These are phyloP conservation scores for Clonostachys chloroleuca DNA, from an alignment of 2,329 filamentous ascomycete genomes.

Conservation along the genomic window DNA sequence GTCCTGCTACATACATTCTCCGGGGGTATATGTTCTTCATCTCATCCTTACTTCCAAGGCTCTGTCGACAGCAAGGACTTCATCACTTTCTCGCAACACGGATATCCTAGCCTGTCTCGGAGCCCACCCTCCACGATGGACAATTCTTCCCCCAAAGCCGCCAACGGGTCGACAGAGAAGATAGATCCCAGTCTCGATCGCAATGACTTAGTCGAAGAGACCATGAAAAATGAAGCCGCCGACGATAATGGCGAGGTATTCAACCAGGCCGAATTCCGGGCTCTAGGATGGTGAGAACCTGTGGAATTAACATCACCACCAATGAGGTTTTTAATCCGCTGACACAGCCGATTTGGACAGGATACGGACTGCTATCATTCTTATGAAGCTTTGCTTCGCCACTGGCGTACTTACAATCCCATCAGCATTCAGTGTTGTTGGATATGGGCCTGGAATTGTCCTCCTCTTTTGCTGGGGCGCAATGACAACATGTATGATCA, in stretches of 20 bases:
- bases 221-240: conserved; percentile 1
- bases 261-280: conserved; percentile 10
- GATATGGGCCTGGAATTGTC: conserved; percentile 11
- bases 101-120: too few species aligned
- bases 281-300: conserved; percentile 11
- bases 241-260: conserved; percentile 11
- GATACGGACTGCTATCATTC: conserved; percentile 12
- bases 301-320: not conserved
- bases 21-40: too few species aligned
- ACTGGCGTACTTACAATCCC: conserved; percentile 18
- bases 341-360: conserved; percentile 1
- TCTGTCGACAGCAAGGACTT: too few species aligned
- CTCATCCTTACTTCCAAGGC: too few species aligned
- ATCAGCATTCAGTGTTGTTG: conserved; percentile 12
- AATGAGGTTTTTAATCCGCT: too few species aligned
- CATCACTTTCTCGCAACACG: too few species aligned
- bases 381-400: conserved; percentile 15
- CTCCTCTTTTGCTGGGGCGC: conserved; percentile 10
- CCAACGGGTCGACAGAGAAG: too few species aligned
- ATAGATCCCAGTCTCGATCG: too few species aligned
- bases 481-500: conserved; percentile 11
- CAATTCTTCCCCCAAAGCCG: too few species aligned
- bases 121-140: too few species aligned
- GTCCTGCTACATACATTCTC: too few species aligned
- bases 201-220: too few species aligned